Percentiles rank a stretch among this genome's conserved stretches.
These are phyloP conservation scores for Metarhizium humberi DNA, from an alignment of 2,329 filamentous ascomycete species.

Conservation along the genomic window DNA sequence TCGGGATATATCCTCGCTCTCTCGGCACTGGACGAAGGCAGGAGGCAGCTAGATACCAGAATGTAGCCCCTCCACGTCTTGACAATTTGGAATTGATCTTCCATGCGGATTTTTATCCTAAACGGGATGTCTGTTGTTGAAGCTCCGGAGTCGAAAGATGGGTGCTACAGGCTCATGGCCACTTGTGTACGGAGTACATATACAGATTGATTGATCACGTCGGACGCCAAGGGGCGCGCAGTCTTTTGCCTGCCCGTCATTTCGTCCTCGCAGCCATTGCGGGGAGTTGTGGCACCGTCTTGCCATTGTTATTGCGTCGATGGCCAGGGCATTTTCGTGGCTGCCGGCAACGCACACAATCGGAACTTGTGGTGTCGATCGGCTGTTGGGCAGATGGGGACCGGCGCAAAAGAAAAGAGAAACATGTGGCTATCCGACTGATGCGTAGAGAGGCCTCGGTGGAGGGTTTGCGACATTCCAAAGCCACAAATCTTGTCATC, in stretches of 20 bases:
- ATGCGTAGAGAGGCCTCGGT: not conserved
- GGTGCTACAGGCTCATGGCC: not conserved
- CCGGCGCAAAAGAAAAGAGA: not conserved
- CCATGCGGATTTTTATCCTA: not conserved
- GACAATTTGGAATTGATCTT: not conserved
- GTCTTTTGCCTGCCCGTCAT: too few species aligned
- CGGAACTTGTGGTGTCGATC: not conserved
- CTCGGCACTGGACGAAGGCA: not conserved
- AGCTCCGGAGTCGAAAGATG: not conserved
- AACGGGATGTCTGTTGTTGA: not conserved
- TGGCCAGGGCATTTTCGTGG: not conserved
- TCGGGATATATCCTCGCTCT: not conserved
- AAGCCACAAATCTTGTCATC: too few species aligned
- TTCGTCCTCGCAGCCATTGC: too few species aligned
- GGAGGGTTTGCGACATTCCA: too few species aligned
- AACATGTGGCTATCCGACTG: not conserved
- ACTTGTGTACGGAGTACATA: not conserved
- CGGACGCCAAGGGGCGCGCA: too few species aligned
- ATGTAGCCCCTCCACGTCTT: not conserved
- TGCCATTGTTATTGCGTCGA: too few species aligned
- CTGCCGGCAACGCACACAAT: not conserved
- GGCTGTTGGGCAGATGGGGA: not conserved
- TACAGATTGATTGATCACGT: too few species aligned
- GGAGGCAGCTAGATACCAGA: not conserved
- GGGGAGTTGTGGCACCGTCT: too few species aligned